Base-by-base conservation (phyloP, 2,329 filamentous ascomycete species). In the Cladobotryum protrusum region DNA sequence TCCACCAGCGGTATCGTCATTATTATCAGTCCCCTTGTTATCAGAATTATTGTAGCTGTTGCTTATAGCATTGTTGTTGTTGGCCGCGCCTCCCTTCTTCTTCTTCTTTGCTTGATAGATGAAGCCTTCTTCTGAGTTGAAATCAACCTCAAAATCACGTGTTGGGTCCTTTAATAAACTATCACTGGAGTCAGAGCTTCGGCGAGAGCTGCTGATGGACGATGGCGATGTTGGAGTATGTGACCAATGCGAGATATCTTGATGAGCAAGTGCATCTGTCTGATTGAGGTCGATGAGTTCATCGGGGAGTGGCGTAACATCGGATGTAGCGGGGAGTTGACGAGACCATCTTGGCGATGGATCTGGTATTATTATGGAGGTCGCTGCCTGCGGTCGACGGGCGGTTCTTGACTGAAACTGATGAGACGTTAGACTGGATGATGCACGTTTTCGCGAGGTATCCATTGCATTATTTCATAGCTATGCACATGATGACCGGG, bases 51-150 rank as follows among this genome's bases (percentile, higher is more conserved):
- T 19, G 37, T 41, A 7, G 12, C 37, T 41, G 15, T 41, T 41
- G 14, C 19, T 19, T 19, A 12, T 41, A 18, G 37, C 37, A 41
- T 17, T 11, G 43, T 52, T 43, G 43, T 46, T 43, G 48, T 49
- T 46, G 42, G 41, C 45, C 44, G 40, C 49, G 41, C 63, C 66
- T n/a, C 58, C 63, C 36, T 48, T 51, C 8, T 74, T 74, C 66
- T 85, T 85, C 64, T 76, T 82, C 79, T 56, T 77, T 75, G 2
- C 69, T 35, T 72, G 74, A 60, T 84, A 75, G 46, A 72, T 71
- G 67, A 74, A 80, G 44, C 73, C 77, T 39, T 78, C 71, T 47
- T 75, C 67, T 20, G 74, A 78, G 18, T 71, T 70, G 51, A 86
- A 79, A 60, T 87, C 82, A 45, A 87, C 68, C 29, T 70, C 66